Evolutionary conservation across 257 asterid genomes (phyloP).

Genomic region (Penstemon davidsonii): DNA sequence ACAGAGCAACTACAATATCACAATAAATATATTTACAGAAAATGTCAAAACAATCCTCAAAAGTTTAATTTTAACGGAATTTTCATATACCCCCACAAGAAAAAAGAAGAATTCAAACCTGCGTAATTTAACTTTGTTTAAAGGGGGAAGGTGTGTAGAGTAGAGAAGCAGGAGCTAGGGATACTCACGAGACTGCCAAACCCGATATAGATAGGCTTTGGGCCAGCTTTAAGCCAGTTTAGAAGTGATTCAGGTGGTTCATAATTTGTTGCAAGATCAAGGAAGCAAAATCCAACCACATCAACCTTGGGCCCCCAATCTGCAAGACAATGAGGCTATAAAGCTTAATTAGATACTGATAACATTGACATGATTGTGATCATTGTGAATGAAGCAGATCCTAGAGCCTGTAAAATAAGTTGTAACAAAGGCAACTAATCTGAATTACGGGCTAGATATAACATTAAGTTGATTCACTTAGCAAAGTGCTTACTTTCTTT

Average conservation of each 20-base stretch:
- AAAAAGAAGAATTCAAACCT: not conserved
- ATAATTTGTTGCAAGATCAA: slow-evolving; percentile 88
- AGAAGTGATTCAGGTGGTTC: slow-evolving; percentile 83
- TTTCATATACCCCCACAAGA: not conserved
- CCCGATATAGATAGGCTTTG: slow-evolving; percentile 42
- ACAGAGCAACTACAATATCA: slow-evolving; percentile 12
- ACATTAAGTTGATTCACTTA: slow-evolving; percentile 9
- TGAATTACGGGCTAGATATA: no score
- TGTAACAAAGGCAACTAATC: not conserved
- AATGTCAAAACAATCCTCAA: not conserved
- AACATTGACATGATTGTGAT: not conserved
- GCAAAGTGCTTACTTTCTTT: slow-evolving; percentile 18
- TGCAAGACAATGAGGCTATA: slow-evolving; percentile 47
- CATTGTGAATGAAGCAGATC: not conserved
- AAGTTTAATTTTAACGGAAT: not conserved
- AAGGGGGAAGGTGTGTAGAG: slow-evolving; percentile 21
- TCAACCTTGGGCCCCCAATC: slow-evolving; percentile 98
- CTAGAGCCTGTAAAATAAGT: not conserved
- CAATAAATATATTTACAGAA: not conserved
- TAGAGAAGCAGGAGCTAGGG: slow-evolving; percentile 5
- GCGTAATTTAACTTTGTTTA: not conserved
- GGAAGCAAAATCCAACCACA: slow-evolving; percentile 98
- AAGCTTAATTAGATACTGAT: not conserved
- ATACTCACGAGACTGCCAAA: slow-evolving; percentile 41
- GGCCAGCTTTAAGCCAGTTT: slow-evolving; percentile 66